Conservation (phyloP, 1,139 yeast species). For the Geotrichum restrictum region DNA sequence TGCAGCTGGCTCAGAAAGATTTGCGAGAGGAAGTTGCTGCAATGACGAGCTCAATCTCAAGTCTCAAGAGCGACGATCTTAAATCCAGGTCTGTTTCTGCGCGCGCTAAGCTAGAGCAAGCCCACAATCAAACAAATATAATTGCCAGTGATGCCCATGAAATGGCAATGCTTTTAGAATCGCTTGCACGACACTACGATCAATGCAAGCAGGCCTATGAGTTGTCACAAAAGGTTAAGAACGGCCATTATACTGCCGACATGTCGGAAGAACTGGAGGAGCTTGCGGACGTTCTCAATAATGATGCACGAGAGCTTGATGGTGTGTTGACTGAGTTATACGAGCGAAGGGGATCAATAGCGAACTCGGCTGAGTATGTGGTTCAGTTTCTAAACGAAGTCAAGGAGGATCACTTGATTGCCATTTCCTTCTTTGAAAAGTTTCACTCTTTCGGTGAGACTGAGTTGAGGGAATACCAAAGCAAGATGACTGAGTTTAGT, state of each 20-base stretch:
- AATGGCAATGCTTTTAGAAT: conserved; percentile 62
- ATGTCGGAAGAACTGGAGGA: conserved; percentile 32
- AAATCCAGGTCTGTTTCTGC: conserved; percentile 17
- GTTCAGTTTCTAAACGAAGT: conserved; percentile 26
- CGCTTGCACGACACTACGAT: conserved; percentile 78
- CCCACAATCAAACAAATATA: conserved; percentile 30
- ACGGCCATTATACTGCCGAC: conserved; percentile 9
- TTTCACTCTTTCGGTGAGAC: conserved; percentile 30
- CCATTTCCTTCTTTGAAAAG: conserved; percentile 24
- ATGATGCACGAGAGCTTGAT: conserved; percentile 42
- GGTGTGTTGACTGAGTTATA: conserved; percentile 37
- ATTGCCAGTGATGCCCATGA: conserved; percentile 55
- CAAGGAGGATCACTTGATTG: conserved; percentile 23
- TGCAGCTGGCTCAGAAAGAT: conserved; percentile 32
- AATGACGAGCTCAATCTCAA: conserved; percentile 22
- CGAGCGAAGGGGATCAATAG: conserved; percentile 31
- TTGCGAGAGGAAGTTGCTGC: conserved; percentile 24
- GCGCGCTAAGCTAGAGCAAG: conserved; percentile 25
- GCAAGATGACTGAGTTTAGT: neutral
- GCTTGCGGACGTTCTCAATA: conserved; percentile 36
- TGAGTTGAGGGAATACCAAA: conserved; percentile 24
- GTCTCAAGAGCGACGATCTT: conserved; percentile 26
- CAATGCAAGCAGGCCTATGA: conserved; percentile 51
- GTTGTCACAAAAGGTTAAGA: conserved; percentile 22
- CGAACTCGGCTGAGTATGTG: conserved; percentile 27